phyloP scores from a whole-genome alignment of 768 basidiomycete genomes.

The Rubroboletus satanas region DNA sequence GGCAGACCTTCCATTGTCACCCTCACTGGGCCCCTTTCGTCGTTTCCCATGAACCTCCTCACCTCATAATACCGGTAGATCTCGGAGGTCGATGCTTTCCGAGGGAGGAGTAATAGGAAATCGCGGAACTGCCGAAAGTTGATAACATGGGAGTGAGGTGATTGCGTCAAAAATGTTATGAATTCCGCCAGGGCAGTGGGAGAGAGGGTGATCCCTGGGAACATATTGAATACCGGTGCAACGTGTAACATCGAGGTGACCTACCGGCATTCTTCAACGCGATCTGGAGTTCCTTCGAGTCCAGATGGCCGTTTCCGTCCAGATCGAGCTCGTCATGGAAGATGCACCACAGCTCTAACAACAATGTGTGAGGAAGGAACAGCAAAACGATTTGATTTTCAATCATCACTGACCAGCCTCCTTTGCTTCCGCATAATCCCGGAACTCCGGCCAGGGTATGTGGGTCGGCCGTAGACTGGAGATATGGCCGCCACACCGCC shows the following conservation, averaged over 20 bases:
- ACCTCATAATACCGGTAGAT: conserved; percentile 83
- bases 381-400: conserved; percentile 9
- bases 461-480: conserved; percentile 40
- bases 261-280: conserved; percentile 72
- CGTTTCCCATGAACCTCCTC: conserved; percentile 62
- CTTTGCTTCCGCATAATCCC: conserved; percentile 72
- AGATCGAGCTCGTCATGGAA: conserved; percentile 90
- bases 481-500: conserved; percentile 45
- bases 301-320: conserved; percentile 82
- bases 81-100: conserved; percentile 74
- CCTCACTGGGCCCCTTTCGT: conserved; percentile 72
- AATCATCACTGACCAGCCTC: conserved; percentile 61
- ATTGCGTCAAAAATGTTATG: conserved; percentile 71
- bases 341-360: conserved; percentile 80
- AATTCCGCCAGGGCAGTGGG: conserved; percentile 74
- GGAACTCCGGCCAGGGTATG: conserved; percentile 70
- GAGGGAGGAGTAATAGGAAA: conserved; percentile 82
- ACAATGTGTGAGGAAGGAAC: conserved; percentile 16
- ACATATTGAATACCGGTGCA: conserved; percentile 14
- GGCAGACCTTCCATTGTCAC: conserved; percentile 84
- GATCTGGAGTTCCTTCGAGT: conserved; percentile 55
- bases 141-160: conserved; percentile 64
- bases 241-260: conserved; percentile 21
- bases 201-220: conserved; percentile 66
- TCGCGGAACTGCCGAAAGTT: conserved; percentile 86